Evolutionary conservation across 2,329 filamentous ascomycete species (phyloP), one percentile per base, ranked within the genome.

Genomic region (Hymenoscyphus fraxineus): DNA sequence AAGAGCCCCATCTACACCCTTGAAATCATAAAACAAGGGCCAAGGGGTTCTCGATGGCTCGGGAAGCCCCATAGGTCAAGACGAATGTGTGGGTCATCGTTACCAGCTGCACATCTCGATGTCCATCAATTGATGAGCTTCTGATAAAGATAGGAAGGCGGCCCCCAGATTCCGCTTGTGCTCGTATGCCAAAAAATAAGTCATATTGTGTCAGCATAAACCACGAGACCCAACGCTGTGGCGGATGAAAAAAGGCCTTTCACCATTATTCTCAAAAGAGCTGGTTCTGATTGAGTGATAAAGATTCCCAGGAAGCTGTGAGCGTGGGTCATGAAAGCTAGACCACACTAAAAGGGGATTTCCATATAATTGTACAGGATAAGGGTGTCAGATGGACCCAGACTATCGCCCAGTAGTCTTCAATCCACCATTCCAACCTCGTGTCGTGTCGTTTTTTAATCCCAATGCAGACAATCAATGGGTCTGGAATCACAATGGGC

Each of bases 141-240:
- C 38, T 58, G 61, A 62, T 54, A 62, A n/a, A 31, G 61, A 62
- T 62, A 62, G 61, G 61, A 58, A 62, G 7, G 38, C 61, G 61
- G 61, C 61, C 61, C 61, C 47, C 39, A 15, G 15, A 13, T 41
- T 47, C 61, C 61, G 61, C 5, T 19, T 31, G 41, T 44, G 35
- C 44, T 41, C 44, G 59, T 54, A 16, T 54, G 59, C 54, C 32
- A 60, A 44, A 22, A 22, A 19, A 6, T 51, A 51, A 16, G n/a
- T 10, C 44, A 19, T 19, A 12, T 51, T 51, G n/a, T 27, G 19
- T 54, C 47, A 54, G 47, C 47, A 19, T 22, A 54, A 54, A 54
- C 47, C 22, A 54, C 47, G 10, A 12, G 47, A 54, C 22, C 22
- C 19, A 54, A 12, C 12, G 15, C 15, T 44, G n/a, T 44, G 41